phyloP scores from a whole-genome alignment of 352 stramenopile species.

The Globisporangium megalacanthum region DNA sequence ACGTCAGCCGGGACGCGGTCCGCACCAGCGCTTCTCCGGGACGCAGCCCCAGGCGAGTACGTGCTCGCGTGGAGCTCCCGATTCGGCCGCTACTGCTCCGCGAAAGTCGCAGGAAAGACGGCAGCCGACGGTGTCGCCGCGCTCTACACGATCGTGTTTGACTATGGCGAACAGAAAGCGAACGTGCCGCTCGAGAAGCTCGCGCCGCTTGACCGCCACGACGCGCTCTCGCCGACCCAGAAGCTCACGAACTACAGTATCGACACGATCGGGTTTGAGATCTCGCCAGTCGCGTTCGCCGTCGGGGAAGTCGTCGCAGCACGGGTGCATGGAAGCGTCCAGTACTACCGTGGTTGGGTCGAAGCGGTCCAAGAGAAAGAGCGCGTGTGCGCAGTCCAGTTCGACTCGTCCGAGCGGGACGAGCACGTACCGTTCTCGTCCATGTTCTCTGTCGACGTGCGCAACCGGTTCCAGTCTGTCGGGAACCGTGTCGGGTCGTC shows the following conservation, averaged over 20 bases:
- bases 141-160: constrained; percentile 58
- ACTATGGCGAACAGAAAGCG: constrained; percentile 60
- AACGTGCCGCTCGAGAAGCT: constrained; percentile 49
- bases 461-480: constrained; percentile 34
- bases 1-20: constrained; percentile 6
- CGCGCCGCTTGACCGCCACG: constrained; percentile 38
- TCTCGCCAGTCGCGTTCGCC: constrained; percentile 39
- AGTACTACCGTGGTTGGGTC: constrained; percentile 58
- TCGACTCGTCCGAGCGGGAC: constrained; percentile 68
- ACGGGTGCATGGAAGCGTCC: constrained; percentile 41
- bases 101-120: constrained; percentile 32
- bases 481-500: constrained; percentile 36
- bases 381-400: constrained; percentile 52
- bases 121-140: constrained; percentile 17
- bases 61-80: constrained; percentile 73
- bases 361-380: constrained; percentile 53
- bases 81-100: constrained; percentile 61
- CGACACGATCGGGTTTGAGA: constrained; percentile 71
- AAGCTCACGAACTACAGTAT: constrained; percentile 76
- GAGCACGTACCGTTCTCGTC: constrained; percentile 51
- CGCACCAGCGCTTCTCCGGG: constrained; percentile 5
- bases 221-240: constrained; percentile 50
- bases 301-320: constrained; percentile 61
- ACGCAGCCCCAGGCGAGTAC: constrained; percentile 35
- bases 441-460: constrained; percentile 62